A percentile compares a stretch with the other conserved stretches of the same genome.
Evolutionary conservation across 345 rosid species (phyloP).

Genomic region (Eucalyptus melliodora): DNA sequence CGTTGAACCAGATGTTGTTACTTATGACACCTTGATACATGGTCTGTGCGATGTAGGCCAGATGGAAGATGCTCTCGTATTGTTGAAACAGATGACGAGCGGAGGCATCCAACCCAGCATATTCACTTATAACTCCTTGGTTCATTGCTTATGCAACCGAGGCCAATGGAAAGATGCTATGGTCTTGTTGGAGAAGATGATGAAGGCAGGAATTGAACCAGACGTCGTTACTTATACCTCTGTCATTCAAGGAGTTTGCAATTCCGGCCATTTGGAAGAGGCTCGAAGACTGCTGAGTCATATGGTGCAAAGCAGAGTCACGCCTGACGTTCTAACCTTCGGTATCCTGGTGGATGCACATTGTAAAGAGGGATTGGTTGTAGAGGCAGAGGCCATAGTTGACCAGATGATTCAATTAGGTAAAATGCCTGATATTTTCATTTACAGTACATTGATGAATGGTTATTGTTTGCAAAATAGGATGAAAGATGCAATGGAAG

Average conservation of each 20-base stretch:
- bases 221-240: background rate
- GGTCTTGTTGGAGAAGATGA: background rate
- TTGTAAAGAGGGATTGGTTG: background rate
- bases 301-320: background rate
- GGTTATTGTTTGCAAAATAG: background rate
- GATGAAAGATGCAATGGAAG: background rate
- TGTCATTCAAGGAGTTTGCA: background rate
- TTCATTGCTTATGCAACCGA: background rate
- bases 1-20: rapidly evolving
- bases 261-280: background rate
- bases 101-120: rapidly evolving
- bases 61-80: background rate
- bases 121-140: background rate
- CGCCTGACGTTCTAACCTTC: background rate
- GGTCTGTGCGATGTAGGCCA: background rate
- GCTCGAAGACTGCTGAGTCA: background rate
- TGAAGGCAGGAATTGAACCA: background rate
- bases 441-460: background rate
- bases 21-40: rapidly evolving
- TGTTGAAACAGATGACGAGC: background rate
- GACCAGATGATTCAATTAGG: background rate
- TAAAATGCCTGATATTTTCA: rapidly evolving
- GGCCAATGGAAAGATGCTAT: background rate
- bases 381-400: background rate
- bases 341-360: rapidly evolving